Conservation (phyloP, 2,329 filamentous ascomycete genomes). For the Fusarium palustre region DNA sequence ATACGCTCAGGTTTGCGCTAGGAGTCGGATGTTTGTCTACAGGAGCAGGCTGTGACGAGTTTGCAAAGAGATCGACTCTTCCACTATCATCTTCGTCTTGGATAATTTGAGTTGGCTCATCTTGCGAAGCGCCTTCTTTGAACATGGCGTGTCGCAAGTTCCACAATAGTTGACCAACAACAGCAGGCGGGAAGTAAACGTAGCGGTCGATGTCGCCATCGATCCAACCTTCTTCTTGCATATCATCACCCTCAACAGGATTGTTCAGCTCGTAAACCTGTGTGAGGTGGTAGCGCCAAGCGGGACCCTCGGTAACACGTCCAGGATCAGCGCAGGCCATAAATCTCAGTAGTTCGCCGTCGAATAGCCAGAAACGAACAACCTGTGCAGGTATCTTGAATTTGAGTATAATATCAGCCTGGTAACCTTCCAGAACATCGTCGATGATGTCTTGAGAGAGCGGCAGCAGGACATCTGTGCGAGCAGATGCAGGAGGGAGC, state of each 20-base stretch:
- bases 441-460: slow-evolving; percentile 61
- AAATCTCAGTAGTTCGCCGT: slow-evolving; percentile 65
- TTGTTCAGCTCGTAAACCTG: slow-evolving; percentile 73
- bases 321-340: slow-evolving; percentile 67
- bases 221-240: slow-evolving; percentile 68
- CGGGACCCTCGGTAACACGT: slow-evolving; percentile 45
- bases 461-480: slow-evolving; percentile 67
- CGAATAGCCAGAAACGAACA: slow-evolving; percentile 72
- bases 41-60: slow-evolving; percentile 33
- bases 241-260: slow-evolving; percentile 62
- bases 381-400: slow-evolving; percentile 68
- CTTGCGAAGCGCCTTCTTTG: slow-evolving; percentile 44
- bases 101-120: slow-evolving; percentile 28
- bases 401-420: slow-evolving; percentile 66
- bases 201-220: slow-evolving; percentile 63
- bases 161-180: slow-evolving; percentile 67
- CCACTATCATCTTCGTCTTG: slow-evolving; percentile 33
- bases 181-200: slow-evolving; percentile 66
- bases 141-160: slow-evolving; percentile 67
- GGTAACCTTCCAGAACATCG: slow-evolving; percentile 61
- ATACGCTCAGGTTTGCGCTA: slow-evolving; percentile 54
- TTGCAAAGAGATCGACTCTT: slow-evolving; percentile 37
- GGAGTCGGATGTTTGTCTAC: slow-evolving; percentile 33
- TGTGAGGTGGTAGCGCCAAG: slow-evolving; percentile 47
- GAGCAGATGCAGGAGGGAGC: slow-evolving; percentile 61